Base-by-base conservation (phyloP, 2,329 filamentous ascomycete species). In the Botrytis fragariae region DNA sequence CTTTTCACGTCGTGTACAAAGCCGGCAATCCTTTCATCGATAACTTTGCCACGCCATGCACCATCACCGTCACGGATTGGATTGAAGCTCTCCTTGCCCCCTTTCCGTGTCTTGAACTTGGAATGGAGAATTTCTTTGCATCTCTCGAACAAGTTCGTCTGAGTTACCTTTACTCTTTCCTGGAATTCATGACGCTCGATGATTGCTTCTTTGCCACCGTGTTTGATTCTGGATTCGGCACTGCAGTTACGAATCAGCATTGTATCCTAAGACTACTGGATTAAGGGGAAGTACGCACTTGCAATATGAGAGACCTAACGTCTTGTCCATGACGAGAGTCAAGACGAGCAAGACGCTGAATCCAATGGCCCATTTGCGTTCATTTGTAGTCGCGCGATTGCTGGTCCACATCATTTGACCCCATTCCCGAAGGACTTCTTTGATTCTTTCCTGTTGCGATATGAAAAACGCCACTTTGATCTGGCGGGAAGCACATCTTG, bases 41-140 rank as follows among this genome's bases (percentile, higher is more conserved):
- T 73, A 3, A 74, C 35, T 67, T 76, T 78, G 37, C 76, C 76
- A 44, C 75, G 76, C 69, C 79, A 80, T 1, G 77, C 77, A 25
- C 75, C 75, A 20, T 78, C 73, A 20, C 79, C 79, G 74, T 81
- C 79, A 65, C 79, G 76, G 44, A 81, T 79, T 2, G 79, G 79
- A 72, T 80, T 81, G 71, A 77, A 80, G 18, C 78, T 77, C 74
- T 80, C 79, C 73, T 79, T 81, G 5, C 78, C 79, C 12, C 76
- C 78, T 71, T 81, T 81, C 48, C 78, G 74, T 51, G 78, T 81
- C 72, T 81, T 81, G 75, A 80, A 81, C 37, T 78, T 79, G 74
- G 79, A 79, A 71, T 81, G 79, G 69, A 80, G 80, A 42, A 81
- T 80, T 72, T 81, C 79, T 65, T 80, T 80, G 73, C 78, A 80